Evolutionary conservation across 2,329 filamentous ascomycete species (phyloP).

Genomic region (Botrytis squamosa): DNA sequence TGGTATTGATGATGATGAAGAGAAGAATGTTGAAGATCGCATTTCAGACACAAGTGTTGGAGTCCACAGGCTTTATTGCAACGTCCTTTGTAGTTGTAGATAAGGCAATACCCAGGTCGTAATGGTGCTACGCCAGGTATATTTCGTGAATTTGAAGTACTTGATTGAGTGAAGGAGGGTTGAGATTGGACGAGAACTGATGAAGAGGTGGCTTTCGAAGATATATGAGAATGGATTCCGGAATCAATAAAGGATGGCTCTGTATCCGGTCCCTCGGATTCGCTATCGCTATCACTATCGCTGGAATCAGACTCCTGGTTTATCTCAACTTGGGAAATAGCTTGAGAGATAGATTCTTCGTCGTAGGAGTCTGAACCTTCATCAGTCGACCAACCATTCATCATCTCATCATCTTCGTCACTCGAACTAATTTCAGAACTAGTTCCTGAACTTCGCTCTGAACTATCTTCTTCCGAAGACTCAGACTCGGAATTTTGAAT

Average conservation of each 20-base stretch:
- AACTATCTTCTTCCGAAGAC: background rate
- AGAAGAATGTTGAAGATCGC: constrained; percentile 11
- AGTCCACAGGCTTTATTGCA: constrained; percentile 9
- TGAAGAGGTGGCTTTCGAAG: background rate
- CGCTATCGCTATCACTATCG: background rate
- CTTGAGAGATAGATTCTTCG: background rate
- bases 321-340: background rate
- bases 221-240: background rate
- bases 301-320: background rate
- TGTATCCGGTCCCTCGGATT: background rate
- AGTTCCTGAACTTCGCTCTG: background rate
- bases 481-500: background rate
- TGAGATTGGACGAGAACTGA: background rate
- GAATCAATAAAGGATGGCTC: background rate
- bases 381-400: background rate
- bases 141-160: background rate
- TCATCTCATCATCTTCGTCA: background rate
- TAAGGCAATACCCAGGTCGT: constrained; percentile 5
- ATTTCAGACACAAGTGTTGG: constrained; percentile 11
- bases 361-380: constrained; percentile 4
- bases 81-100: constrained; percentile 8
- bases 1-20: constrained; percentile 6
- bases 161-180: background rate
- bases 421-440: background rate
- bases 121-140: constrained; percentile 3